phyloP scores from a whole-genome alignment of 345 rosid genomes.

The Clausena lansium region DNA sequence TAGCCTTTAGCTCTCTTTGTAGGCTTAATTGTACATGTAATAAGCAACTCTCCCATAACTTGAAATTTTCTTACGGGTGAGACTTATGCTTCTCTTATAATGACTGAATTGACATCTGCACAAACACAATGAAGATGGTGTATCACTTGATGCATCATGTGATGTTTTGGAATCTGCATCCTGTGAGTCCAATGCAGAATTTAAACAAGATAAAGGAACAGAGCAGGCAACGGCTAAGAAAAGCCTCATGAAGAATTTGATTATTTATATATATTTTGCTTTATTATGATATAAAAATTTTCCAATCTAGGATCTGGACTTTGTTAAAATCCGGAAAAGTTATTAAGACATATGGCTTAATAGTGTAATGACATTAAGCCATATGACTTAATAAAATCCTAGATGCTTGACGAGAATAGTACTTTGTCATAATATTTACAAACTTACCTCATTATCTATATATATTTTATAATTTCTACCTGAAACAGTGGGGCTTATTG shows the following conservation, averaged over 20 bases:
- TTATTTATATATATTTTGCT: neutral
- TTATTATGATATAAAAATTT: no score
- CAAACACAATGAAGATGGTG: slow-evolving; percentile 52
- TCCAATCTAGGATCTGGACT: no score
- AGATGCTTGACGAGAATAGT: fast-evolving
- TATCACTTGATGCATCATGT: slow-evolving; percentile 24
- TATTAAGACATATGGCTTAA: no score
- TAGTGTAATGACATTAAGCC: fast-evolving
- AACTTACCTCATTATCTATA: neutral
- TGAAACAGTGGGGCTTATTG: neutral
- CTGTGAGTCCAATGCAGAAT: slow-evolving; percentile 19
- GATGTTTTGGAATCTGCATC: slow-evolving; percentile 47
- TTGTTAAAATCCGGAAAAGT: no score
- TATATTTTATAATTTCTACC: neutral
- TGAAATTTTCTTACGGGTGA: neutral
- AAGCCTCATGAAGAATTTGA: slow-evolving; percentile 48
- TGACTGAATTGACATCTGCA: slow-evolving; percentile 14
- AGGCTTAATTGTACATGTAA: neutral
- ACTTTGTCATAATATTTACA: neutral
- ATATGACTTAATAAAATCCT: no score
- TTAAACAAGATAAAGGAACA: slow-evolving; percentile 20
- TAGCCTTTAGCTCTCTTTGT: neutral
- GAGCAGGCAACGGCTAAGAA: slow-evolving; percentile 21
- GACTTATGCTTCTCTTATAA: neutral
- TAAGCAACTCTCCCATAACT: neutral